Evolutionary conservation across 2,329 filamentous ascomycete genomes (phyloP).

Genomic region (Eutypella sp.): DNA sequence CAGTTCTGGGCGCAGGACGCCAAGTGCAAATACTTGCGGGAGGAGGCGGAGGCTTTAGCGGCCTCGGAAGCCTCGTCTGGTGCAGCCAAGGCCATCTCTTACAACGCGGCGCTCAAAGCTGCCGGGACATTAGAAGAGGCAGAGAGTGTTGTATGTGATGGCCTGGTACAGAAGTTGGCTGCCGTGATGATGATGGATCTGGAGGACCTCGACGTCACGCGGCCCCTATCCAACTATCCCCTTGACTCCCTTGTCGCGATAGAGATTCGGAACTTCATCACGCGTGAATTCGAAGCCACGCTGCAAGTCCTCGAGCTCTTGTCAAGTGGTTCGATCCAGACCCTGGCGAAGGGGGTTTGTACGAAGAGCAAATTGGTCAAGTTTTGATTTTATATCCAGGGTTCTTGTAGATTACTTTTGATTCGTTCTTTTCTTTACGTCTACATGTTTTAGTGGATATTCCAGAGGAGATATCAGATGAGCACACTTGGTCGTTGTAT

Average conservation of each 20-base stretch:
- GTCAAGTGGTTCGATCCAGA: conserved; percentile 46
- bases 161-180: conserved; percentile 43
- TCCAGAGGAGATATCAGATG: too few relatives aligned
- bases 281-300: conserved; percentile 43
- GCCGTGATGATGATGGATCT: conserved; percentile 43
- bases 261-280: conserved; percentile 47
- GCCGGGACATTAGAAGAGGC: conserved; percentile 40
- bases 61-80: conserved; percentile 25
- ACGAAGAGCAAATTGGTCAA: conserved; percentile 39
- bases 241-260: conserved; percentile 46
- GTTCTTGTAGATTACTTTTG: not conserved
- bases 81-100: conserved; percentile 31
- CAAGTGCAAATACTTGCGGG: conserved; percentile 47
- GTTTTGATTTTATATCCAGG: conserved; percentile 10
- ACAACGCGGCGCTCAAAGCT: conserved; percentile 38
- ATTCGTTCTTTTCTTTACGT: not conserved
- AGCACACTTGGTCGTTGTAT: too few relatives aligned
- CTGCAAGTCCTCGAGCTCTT: conserved; percentile 52
- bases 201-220: conserved; percentile 43
- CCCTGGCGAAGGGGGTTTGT: conserved; percentile 41
- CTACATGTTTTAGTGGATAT: too few relatives aligned
- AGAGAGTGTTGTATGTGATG: conserved; percentile 38
- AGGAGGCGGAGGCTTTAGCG: conserved; percentile 34
- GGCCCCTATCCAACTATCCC: conserved; percentile 35
- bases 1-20: conserved; percentile 52